Conservation (phyloP, 306 rosid genomes). For the Acmispon strigosus region DNA sequence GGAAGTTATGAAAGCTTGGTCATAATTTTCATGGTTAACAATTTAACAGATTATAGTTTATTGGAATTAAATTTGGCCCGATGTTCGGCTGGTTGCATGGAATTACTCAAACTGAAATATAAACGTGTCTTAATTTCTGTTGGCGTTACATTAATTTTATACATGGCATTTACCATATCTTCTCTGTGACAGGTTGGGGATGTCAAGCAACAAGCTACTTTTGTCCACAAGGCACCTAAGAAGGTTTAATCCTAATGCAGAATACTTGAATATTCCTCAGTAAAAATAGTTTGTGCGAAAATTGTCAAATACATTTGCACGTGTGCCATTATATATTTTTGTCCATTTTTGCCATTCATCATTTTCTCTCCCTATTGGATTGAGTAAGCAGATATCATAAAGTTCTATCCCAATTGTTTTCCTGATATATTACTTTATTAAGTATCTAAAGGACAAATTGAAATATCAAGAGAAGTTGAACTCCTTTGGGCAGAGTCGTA, state of each 20-base stretch:
- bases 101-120: neutral
- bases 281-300: neutral
- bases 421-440: neutral
- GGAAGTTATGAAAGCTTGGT: neutral
- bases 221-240: constrained; percentile 76
- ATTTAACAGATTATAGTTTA: neutral
- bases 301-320: constrained; percentile 7
- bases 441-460: constrained; percentile 7
- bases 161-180: constrained; percentile 11
- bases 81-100: constrained; percentile 10
- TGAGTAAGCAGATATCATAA: neutral
- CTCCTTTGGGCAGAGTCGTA: neutral
- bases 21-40: neutral
- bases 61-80: constrained; percentile 13
- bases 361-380: neutral
- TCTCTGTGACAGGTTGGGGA: constrained; percentile 54
- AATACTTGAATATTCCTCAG: constrained; percentile 1
- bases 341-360: neutral
- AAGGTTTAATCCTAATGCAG: constrained; percentile 40
- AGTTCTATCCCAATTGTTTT: neutral
- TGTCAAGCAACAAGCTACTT: constrained; percentile 49
- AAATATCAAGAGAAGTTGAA: neutral
- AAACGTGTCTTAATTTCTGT: neutral
- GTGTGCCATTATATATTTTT: neutral
- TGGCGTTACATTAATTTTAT: neutral